Conservation (phyloP, 108 stramenopile species). For the Epipyxis sp. region DNA sequence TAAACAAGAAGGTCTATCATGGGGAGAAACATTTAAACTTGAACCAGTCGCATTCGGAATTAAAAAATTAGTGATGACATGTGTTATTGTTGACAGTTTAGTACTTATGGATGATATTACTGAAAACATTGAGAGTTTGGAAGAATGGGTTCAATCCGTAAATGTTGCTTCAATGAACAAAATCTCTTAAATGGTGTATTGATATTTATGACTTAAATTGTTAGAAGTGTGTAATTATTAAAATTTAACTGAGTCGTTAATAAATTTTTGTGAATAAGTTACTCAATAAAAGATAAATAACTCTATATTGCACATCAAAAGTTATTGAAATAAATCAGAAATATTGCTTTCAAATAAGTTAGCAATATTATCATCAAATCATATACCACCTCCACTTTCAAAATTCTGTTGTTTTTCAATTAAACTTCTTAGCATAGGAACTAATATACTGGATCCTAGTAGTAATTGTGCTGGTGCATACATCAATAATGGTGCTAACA, state of each 20-base stretch:
- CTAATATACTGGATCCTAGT: background rate
- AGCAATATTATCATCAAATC: too few species aligned
- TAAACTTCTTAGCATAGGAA: background rate
- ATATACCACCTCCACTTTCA: conserved; percentile 6
- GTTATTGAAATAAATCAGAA: too few species aligned
- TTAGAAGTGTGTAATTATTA: too few species aligned
- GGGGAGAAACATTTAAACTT: conserved; percentile 46
- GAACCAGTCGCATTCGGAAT: conserved; percentile 45
- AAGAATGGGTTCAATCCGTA: conserved; percentile 33
- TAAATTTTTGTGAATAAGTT: too few species aligned
- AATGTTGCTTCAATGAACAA: conserved; percentile 33
- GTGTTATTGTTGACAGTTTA: conserved; percentile 45
- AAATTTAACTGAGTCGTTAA: too few species aligned
- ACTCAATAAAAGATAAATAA: too few species aligned
- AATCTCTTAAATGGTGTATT: too few species aligned
- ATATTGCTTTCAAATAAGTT: too few species aligned
- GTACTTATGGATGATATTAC: conserved; percentile 27
- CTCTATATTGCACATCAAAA: too few species aligned
- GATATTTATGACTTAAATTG: too few species aligned
- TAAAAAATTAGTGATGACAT: conserved; percentile 44
- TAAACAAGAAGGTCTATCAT: conserved; percentile 38
- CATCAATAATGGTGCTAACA: background rate
- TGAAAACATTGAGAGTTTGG: conserved; percentile 9
- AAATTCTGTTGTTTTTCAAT: background rate
- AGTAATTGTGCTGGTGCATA: conserved; percentile 16